Percentiles rank a stretch among this genome's conserved stretches.
phyloP scores from a whole-genome alignment of 305 asterid species.

The Fraxinus platypoda region DNA sequence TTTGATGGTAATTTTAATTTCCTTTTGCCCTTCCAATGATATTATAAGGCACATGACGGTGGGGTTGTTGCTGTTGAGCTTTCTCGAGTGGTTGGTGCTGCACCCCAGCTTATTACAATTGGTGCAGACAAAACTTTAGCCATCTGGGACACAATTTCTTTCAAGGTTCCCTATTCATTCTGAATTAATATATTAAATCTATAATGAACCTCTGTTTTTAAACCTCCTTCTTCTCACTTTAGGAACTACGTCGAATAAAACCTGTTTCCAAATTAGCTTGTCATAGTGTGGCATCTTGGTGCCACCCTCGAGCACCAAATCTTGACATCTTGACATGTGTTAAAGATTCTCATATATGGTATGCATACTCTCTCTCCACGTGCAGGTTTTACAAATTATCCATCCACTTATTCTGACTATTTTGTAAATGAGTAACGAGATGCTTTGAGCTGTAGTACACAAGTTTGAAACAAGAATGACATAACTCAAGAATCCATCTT shows the following conservation, averaged over 20 bases:
- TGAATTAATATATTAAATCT: neutral
- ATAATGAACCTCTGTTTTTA: slow-evolving; percentile 2
- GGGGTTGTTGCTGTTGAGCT: slow-evolving; percentile 94
- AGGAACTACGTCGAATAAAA: slow-evolving; percentile 85
- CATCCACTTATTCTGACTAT: slow-evolving; percentile 10
- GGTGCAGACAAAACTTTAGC: slow-evolving; percentile 61
- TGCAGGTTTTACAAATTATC: slow-evolving; percentile 5
- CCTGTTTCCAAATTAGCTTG: slow-evolving; percentile 97
- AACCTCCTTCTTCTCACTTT: slow-evolving; percentile 10
- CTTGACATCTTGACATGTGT: slow-evolving; percentile 97
- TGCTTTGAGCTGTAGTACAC: neutral
- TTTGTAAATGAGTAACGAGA: slow-evolving; percentile 16
- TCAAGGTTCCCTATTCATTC: slow-evolving; percentile 33
- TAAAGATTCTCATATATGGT: slow-evolving; percentile 99
- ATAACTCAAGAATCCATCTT: neutral
- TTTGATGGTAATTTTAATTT: slow-evolving; percentile 3
- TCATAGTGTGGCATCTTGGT: slow-evolving; percentile 99
- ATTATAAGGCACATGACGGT: slow-evolving; percentile 84
- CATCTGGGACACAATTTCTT: slow-evolving; percentile 60
- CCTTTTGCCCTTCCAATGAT: slow-evolving; percentile 5
- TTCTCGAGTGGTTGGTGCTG: slow-evolving; percentile 80
- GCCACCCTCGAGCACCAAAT: slow-evolving; percentile 99
- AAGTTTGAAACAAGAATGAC: slow-evolving; percentile 10
- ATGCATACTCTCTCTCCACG: slow-evolving; percentile 23
- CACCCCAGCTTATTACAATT: slow-evolving; percentile 90